Evolutionary conservation across 2,329 filamentous ascomycete species (phyloP), one percentile per base, ranked within the genome.

Genomic region (Aspergillus glaucus): DNA sequence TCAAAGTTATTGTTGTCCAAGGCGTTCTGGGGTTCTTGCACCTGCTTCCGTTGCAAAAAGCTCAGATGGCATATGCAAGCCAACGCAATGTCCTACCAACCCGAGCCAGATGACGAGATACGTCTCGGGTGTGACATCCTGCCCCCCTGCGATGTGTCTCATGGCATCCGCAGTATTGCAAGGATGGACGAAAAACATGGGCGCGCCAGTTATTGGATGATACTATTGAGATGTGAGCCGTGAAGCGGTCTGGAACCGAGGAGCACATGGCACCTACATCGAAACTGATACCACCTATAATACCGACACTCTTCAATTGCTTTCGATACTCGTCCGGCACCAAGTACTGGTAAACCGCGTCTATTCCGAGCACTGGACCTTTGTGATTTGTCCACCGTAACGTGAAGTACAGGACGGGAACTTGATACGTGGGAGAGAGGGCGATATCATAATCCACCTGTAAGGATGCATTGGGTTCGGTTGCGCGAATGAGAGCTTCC

Each of bases 51-150:
- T 56, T 52, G 54, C 55, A 52, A 72, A 66, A 46, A 92, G 79
- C 63, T 85, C 81, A 61, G 80, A 79, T 49, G 88, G 88, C 54
- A 94, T 75, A 77, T 82, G 83, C 55, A 97, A 75, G 49, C 88
- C 87, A 37, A 95, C 86, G 57, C 82, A 85, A 45, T 81, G 81
- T 50, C 91, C 92, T 41, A 95, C 81, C 50, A 95, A 73, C n/a
- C 91, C 91, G 53, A 96, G 77, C 91, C 92, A 97, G 48, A 89
- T 73, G 71, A 89, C 80, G 62, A 97, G 76, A 73, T 97, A 97
- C 59, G 84, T 77, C 60, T 84, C 66, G 5, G 75, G 67, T 15
- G 59, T 69, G 41, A 74, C 55, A n/a, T 61, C 53, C 49, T 57
- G 58, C 44, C 61, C 59, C 12, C 67, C 61, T 58, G 79, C 72